Conservation (phyloP, 352 stramenopile genomes). For the Phytophthora fragariae region DNA sequence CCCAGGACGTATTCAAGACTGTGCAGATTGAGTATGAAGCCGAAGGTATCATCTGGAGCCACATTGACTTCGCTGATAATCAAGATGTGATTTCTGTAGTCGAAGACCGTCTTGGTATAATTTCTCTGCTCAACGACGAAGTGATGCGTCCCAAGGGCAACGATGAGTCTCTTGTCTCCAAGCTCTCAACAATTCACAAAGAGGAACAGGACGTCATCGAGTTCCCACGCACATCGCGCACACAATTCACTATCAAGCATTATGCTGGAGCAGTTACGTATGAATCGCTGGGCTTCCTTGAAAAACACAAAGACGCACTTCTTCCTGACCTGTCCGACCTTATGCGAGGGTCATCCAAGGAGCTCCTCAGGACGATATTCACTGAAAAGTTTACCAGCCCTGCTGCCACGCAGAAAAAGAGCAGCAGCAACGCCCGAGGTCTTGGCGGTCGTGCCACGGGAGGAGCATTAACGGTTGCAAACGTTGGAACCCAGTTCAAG, state of each 20-base stretch:
- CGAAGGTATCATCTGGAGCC: slow-evolving; percentile 93
- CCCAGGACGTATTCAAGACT: slow-evolving; percentile 90
- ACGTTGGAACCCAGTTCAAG: slow-evolving; percentile 88
- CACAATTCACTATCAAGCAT: slow-evolving; percentile 94
- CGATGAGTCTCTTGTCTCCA: slow-evolving; percentile 81
- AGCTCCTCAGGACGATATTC: slow-evolving; percentile 68
- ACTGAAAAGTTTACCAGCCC: slow-evolving; percentile 42
- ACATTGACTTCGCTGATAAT: slow-evolving; percentile 94
- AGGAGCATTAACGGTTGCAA: slow-evolving; percentile 64
- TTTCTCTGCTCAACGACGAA: slow-evolving; percentile 91
- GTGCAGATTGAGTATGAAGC: slow-evolving; percentile 91
- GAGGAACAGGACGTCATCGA: slow-evolving; percentile 83
- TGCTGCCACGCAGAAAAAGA: slow-evolving; percentile 32
- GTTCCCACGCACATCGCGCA: slow-evolving; percentile 77
- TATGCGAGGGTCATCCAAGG: slow-evolving; percentile 73
- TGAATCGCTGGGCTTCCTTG: slow-evolving; percentile 92
- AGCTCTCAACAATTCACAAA: slow-evolving; percentile 81
- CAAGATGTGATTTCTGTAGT: slow-evolving; percentile 90
- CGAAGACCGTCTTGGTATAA: slow-evolving; percentile 89
- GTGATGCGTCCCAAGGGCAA: slow-evolving; percentile 90
- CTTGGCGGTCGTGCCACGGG: slow-evolving; percentile 45
- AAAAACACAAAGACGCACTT: slow-evolving; percentile 96
- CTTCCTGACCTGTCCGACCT: slow-evolving; percentile 93
- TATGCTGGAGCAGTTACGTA: slow-evolving; percentile 95
- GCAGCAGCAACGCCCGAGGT: slow-evolving; percentile 29